phyloP scores from a whole-genome alignment of 2,329 filamentous ascomycete genomes.

The Talaromyces sp. region DNA sequence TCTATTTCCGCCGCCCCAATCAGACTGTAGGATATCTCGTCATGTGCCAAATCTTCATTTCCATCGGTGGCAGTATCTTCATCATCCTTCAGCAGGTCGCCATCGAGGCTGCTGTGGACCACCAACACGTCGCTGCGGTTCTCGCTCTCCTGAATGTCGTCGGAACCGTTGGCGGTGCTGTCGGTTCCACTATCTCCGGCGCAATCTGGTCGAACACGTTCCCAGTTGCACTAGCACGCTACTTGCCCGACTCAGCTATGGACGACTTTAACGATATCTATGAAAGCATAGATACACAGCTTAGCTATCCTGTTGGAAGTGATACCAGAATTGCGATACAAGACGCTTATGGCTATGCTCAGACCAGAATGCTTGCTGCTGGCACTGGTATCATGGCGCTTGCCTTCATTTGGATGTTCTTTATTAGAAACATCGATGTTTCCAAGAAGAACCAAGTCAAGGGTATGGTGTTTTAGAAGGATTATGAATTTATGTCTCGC shows the following conservation, averaged over 20 bases:
- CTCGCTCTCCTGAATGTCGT: constrained; percentile 45
- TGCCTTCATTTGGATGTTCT: constrained; percentile 32
- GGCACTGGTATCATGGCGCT: constrained; percentile 24
- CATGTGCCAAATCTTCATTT: constrained; percentile 56
- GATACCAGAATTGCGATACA: constrained; percentile 46
- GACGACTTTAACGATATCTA: constrained; percentile 12
- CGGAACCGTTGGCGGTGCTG: constrained; percentile 31
- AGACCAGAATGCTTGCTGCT: constrained; percentile 44
- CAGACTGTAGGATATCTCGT: constrained; percentile 49
- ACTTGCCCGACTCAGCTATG: constrained; percentile 28
- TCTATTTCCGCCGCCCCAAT: constrained; percentile 50
- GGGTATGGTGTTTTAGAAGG: constrained; percentile 49
- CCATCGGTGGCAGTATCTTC: constrained; percentile 51
- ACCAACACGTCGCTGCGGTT: constrained; percentile 53
- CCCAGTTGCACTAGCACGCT: constrained; percentile 36
- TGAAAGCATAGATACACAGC: neutral
- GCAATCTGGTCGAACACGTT: constrained; percentile 36
- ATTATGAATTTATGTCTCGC: no score
- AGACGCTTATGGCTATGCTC: constrained; percentile 47
- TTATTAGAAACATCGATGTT: constrained; percentile 51
- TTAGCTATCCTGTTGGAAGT: constrained; percentile 40
- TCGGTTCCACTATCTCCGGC: constrained; percentile 30
- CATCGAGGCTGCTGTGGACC: constrained; percentile 50
- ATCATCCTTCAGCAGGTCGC: constrained; percentile 54
- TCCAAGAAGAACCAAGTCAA: constrained; percentile 46